Evolutionary conservation across 495 filamentous ascomycete species (phyloP).

Genomic region (Annulohypoxylon maeteangense): DNA sequence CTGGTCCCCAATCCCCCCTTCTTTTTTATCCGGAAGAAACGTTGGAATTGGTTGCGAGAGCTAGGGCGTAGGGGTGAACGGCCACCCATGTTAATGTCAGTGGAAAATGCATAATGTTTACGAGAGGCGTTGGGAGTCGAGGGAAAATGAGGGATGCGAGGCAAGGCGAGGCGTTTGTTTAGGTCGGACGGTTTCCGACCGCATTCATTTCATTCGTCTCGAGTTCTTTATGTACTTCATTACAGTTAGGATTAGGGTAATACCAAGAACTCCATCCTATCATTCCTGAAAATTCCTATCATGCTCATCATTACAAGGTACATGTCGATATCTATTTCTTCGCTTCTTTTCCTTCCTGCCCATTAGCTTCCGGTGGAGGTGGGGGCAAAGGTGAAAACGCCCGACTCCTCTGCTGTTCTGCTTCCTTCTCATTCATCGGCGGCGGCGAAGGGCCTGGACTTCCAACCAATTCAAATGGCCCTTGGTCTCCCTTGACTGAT

Average conservation of each 20-base stretch:
- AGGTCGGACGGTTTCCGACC: constrained; percentile 18
- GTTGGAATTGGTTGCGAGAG: neutral
- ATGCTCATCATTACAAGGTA: neutral
- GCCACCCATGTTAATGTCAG: constrained; percentile 7
- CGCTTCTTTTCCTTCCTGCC: constrained; percentile 14
- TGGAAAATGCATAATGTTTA: constrained; percentile 27
- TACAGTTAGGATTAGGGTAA: constrained; percentile 29
- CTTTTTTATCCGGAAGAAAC: neutral
- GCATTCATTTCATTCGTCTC: constrained; percentile 33
- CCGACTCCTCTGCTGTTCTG: constrained; percentile 13
- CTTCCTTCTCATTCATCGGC: constrained; percentile 27
- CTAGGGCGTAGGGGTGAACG: neutral
- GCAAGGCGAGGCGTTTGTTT: constrained; percentile 28
- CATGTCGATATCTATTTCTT: neutral
- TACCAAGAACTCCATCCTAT: constrained; percentile 25
- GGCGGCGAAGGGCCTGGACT: constrained; percentile 18
- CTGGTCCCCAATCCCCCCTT: neutral
- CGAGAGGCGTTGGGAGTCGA: constrained; percentile 22
- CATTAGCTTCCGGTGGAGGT: neutral
- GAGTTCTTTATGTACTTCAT: constrained; percentile 23
- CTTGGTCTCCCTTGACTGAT: constrained; percentile 3
- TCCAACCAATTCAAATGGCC: constrained; percentile 21
- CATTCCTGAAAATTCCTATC: constrained; percentile 5
- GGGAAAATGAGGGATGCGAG: neutral
- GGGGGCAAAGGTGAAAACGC: constrained; percentile 4